A percentile compares a stretch with the other conserved stretches of the same genome.
These are phyloP conservation scores for Monilinia fructicola DNA, from an alignment of 2,329 filamentous ascomycete species.

Conservation along the genomic window DNA sequence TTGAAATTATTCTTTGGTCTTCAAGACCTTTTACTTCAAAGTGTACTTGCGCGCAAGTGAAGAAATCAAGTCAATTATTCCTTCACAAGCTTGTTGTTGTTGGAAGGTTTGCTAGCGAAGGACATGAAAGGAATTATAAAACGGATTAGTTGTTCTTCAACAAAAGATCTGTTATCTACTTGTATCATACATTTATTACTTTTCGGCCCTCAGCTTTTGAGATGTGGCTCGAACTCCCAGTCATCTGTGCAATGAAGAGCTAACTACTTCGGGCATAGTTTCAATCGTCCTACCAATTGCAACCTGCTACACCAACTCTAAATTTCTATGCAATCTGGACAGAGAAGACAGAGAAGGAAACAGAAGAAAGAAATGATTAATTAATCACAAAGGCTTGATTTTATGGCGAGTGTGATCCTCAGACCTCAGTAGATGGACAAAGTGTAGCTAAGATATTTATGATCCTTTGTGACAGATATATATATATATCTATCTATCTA, in stretches of 20 bases:
- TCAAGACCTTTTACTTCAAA: constrained; percentile 28
- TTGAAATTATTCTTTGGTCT: constrained; percentile 34
- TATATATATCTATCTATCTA: too few species aligned
- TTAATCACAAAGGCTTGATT: not conserved
- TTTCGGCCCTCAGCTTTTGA: constrained; percentile 20
- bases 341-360: constrained; percentile 20
- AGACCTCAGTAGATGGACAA: not conserved
- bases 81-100: not conserved
- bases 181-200: constrained; percentile 4
- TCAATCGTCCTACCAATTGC: constrained; percentile 6
- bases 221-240: constrained; percentile 22
- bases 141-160: not conserved
- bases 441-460: too few species aligned
- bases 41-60: constrained; percentile 32
- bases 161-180: constrained; percentile 10
- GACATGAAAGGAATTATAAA: constrained; percentile 16
- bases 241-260: not conserved
- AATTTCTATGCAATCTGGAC: constrained; percentile 21
- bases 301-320: not conserved
- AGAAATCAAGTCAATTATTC: not conserved
- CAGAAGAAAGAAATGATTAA: constrained; percentile 2
- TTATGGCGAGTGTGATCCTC: not conserved
- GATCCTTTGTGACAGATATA: too few species aligned
- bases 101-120: not conserved
- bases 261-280: constrained; percentile 15